These are phyloP conservation scores for Dissophora ornata DNA, from an alignment of 192 early-diverging fungal genomes.

Conservation along the genomic window DNA sequence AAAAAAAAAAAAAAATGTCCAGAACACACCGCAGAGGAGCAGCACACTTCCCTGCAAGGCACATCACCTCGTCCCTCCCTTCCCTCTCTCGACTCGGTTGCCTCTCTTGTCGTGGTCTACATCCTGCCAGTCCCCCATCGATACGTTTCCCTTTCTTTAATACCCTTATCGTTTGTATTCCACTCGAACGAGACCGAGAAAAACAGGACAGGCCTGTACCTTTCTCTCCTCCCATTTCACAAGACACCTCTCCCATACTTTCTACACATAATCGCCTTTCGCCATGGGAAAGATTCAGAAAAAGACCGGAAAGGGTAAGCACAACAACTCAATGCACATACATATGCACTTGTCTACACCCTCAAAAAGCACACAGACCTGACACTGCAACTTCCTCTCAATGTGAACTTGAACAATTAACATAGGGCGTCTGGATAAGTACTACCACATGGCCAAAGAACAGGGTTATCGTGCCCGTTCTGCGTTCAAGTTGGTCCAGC, in stretches of 20 bases:
- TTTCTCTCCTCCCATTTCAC: neutral
- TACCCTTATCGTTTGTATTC: too few relatives aligned
- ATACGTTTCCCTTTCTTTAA: too few relatives aligned
- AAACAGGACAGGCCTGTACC: neutral
- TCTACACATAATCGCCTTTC: slow-evolving; percentile 5
- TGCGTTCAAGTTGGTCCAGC: slow-evolving; percentile 99
- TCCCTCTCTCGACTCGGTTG: too few relatives aligned
- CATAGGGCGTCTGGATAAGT: slow-evolving; percentile 97
- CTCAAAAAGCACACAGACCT: too few relatives aligned
- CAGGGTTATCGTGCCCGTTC: slow-evolving; percentile 99
- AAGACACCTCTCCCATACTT: neutral
- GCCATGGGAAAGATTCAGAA: slow-evolving; percentile 62
- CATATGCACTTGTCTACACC: too few relatives aligned
- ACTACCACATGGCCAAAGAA: slow-evolving; percentile 99
- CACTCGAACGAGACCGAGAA: too few relatives aligned
- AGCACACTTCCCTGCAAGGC: too few relatives aligned
- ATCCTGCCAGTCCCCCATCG: too few relatives aligned
- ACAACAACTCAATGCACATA: neutral
- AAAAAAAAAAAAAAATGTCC: slow-evolving; percentile 2
- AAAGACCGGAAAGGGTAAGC: slow-evolving; percentile 63
- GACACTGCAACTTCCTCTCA: neutral
- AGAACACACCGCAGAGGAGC: too few relatives aligned
- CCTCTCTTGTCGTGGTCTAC: too few relatives aligned
- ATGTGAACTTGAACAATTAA: too few relatives aligned
- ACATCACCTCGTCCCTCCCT: too few relatives aligned